Percentiles rank a stretch among this genome's conserved stretches.
These are phyloP conservation scores for Tillandsia fasciculata DNA, from an alignment of 176 grass and related monocot genomes.

Conservation along the genomic window DNA sequence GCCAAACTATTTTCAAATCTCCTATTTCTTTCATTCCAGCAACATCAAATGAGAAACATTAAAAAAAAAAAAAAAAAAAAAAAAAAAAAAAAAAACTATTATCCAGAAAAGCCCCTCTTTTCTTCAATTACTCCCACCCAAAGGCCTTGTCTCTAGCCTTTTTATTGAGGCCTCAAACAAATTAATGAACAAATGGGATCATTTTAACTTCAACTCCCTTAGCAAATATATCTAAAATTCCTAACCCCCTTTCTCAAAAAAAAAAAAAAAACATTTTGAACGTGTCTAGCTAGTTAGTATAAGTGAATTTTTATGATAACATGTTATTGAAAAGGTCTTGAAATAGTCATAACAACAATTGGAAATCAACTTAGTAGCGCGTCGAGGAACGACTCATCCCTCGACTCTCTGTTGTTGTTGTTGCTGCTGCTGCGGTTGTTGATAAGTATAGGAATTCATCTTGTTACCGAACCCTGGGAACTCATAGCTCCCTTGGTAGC, in stretches of 20 bases:
- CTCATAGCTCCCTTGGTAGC: neutral
- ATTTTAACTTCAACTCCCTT: neutral
- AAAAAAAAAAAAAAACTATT: neutral
- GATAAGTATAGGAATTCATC: conserved; percentile 8
- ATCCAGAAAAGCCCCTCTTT: neutral
- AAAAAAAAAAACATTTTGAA: neutral
- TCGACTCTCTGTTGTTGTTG: neutral
- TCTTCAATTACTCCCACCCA: neutral
- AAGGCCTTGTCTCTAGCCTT: neutral
- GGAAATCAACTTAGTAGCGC: neutral
- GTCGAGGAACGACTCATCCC: conserved; percentile 1
- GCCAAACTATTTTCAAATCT: too few species aligned
- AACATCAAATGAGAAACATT: neutral
- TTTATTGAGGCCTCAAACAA: neutral
- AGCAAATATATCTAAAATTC: too few species aligned
- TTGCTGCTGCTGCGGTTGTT: neutral
- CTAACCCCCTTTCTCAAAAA: too few species aligned
- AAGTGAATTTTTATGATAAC: neutral
- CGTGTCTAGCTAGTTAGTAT: neutral
- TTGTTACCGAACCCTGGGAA: neutral
- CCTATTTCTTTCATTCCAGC: too few species aligned
- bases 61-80: neutral
- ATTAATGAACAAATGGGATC: neutral
- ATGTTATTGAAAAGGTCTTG: neutral
- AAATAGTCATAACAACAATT: neutral